phyloP scores from a whole-genome alignment of 2,329 filamentous ascomycete species.

The Nemania sp. region DNA sequence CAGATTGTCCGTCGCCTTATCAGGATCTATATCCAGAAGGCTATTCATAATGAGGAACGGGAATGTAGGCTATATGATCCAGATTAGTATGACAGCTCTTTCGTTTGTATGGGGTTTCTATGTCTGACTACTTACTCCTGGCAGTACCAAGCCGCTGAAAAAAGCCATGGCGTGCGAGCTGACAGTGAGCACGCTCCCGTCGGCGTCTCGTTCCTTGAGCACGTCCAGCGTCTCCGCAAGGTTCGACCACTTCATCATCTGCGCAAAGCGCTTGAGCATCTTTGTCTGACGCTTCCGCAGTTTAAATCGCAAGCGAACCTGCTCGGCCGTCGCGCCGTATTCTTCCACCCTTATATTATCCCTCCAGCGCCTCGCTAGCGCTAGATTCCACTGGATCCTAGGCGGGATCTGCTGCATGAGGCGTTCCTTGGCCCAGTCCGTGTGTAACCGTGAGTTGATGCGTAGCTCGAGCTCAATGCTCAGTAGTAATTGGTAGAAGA shows the following conservation, averaged over 20 bases:
- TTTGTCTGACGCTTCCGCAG: constrained; percentile 70
- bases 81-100: constrained; percentile 25
- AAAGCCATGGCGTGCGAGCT: constrained; percentile 76
- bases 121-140: constrained; percentile 64
- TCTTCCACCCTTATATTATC: constrained; percentile 69
- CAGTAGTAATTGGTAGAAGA: constrained; percentile 77
- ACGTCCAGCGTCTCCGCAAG: constrained; percentile 65
- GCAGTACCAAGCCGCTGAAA: constrained; percentile 73
- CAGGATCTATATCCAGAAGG: constrained; percentile 73
- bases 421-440: constrained; percentile 66
- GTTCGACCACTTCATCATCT: constrained; percentile 78
- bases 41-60: constrained; percentile 80
- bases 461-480: constrained; percentile 72
- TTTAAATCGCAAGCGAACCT: constrained; percentile 66
- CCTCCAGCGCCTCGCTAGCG: constrained; percentile 72
- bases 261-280: constrained; percentile 68
- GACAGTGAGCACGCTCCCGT: constrained; percentile 60
- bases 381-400: constrained; percentile 72
- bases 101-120: no score
- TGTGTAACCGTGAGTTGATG: constrained; percentile 65
- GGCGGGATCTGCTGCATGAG: constrained; percentile 68
- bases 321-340: constrained; percentile 56
- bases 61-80: constrained; percentile 55
- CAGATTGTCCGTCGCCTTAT: constrained; percentile 65
- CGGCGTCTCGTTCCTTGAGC: constrained; percentile 62